Evolutionary conservation across 495 filamentous ascomycete species (phyloP), one percentile per base, ranked within the genome.

Genomic region (Aspergillus mulundensis): DNA sequence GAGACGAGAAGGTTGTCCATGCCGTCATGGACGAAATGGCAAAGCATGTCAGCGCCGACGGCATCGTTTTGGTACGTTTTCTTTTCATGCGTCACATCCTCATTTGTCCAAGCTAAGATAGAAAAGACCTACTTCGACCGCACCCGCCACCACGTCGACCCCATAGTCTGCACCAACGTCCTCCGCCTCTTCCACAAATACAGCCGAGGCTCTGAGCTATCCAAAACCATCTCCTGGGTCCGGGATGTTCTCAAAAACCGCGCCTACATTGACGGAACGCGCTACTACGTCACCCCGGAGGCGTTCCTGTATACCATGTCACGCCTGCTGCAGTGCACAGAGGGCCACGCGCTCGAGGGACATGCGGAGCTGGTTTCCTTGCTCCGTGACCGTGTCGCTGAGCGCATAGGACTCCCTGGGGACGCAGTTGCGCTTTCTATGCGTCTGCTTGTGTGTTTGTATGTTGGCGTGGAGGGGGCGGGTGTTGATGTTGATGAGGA

Each of bases 151-250:
- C 58, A 64, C 15, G 45, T 62, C 16, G 64, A 67, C 34, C 42
- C 64, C 4, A 53, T 67, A 7, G 51, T 67, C 11, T 57, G 50
- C 36, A 5, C 54, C 41, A 69, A 65, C 38, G 52, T 67, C n/a
- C 51, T 67, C 5, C 30, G 5, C 5, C 12, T 56, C 11, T 67
- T 69, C 54, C 25, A 49, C 42, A 56, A 44, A 5, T 57, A 61
- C 50, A 42, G 34, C 7, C 60, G 64, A 12, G 56, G 61, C 50
- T 24, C 79, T 67, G 24, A 81, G 62, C 45, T 80, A 61, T 34
- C 66, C 59, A 28, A 68, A 65, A 57, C 78, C 64, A 49, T 79
- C 59, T 1, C 38, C 56, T 67, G 61, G 61, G 45, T 64, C n/a
- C 30, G 50, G 1, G 20, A 50, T 10, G 41, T 65, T 0, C 53